A percentile compares a stretch with the other conserved stretches of the same genome.
phyloP scores from a whole-genome alignment of 2,329 filamentous ascomycete genomes.

The Trichoderma lentiforme region DNA sequence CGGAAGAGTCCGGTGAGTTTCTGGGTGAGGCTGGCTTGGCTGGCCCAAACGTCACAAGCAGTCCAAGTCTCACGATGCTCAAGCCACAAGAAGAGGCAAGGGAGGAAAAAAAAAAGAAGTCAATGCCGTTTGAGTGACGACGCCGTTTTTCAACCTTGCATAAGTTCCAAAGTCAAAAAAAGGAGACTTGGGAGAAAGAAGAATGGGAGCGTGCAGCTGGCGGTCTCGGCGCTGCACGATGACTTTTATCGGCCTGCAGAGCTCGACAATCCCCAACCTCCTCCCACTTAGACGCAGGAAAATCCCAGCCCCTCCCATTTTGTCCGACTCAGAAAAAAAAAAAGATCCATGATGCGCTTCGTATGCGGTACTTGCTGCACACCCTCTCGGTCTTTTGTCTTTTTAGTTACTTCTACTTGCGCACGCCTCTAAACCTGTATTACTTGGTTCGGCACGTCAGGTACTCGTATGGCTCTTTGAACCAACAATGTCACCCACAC shows the following conservation, averaged over 20 bases:
- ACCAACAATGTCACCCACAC: neutral
- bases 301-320: conserved; percentile 29
- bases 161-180: conserved; percentile 13
- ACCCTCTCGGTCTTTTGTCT: neutral
- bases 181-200: neutral
- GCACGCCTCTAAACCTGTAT: neutral
- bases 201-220: conserved; percentile 21
- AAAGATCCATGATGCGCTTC: neutral
- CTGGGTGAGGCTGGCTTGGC: neutral
- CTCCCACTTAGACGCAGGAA: conserved; percentile 31
- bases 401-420: neutral
- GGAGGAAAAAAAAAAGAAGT: neutral
- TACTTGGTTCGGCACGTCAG: neutral
- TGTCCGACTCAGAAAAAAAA: conserved; percentile 15
- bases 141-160: neutral
- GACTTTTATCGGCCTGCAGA: conserved; percentile 30
- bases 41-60: neutral
- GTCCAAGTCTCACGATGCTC: neutral
- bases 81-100: neutral
- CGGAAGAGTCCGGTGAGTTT: neutral
- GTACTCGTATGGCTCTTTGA: neutral
- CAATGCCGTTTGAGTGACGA: neutral
- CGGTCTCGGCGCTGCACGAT: conserved; percentile 31
- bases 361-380: conserved; percentile 5
- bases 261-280: conserved; percentile 33